phyloP scores from a whole-genome alignment of 2,329 filamentous ascomycete species.

The Colletotrichum somersetense region DNA sequence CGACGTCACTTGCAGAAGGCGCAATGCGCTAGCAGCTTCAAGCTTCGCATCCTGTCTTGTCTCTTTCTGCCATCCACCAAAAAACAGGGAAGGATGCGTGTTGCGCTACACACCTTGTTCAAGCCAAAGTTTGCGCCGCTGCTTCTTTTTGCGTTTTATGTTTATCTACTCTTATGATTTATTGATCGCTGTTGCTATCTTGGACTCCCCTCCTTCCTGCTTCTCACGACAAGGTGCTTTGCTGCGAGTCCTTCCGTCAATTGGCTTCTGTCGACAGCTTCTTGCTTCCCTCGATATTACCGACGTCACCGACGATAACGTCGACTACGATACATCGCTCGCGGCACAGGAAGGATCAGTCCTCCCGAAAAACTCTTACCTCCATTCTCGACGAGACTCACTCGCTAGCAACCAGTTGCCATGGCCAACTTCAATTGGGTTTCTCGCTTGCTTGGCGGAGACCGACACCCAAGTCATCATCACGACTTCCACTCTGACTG shows the following conservation, averaged over 20 bases:
- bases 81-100: slow-evolving; percentile 35
- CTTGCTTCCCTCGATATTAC: background rate
- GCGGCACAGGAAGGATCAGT: background rate
- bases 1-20: slow-evolving; percentile 35
- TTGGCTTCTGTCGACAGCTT: background rate
- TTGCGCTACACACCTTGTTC: slow-evolving; percentile 1
- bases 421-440: slow-evolving; percentile 50
- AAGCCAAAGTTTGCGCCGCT: background rate
- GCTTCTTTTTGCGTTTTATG: background rate
- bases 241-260: background rate
- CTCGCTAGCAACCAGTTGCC: background rate
- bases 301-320: background rate
- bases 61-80: background rate
- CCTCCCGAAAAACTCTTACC: background rate
- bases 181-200: background rate
- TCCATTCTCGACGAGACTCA: background rate
- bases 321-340: background rate
- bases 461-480: slow-evolving; percentile 49
- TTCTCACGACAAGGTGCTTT: background rate
- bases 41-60: background rate
- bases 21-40: slow-evolving; percentile 15
- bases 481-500: slow-evolving; percentile 51
- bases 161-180: background rate
- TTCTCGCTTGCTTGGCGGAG: slow-evolving; percentile 51
- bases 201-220: background rate